phyloP scores from a whole-genome alignment of 2,329 filamentous ascomycete species.

The Periglandula ipomoeae region DNA sequence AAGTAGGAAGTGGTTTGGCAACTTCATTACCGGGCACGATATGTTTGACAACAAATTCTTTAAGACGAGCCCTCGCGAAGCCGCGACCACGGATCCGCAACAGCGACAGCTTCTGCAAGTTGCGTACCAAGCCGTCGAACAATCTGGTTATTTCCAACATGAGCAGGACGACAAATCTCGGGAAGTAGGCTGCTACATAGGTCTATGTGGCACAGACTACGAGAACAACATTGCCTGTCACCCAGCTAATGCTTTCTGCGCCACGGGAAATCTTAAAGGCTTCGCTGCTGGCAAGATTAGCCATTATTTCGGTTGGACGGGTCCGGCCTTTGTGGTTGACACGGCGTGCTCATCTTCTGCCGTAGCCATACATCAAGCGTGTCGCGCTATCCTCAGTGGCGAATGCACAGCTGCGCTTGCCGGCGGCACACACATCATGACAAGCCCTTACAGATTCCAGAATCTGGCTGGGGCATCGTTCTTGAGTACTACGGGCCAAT shows the following conservation, averaged over 20 bases:
- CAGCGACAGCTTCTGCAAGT: conserved; percentile 3
- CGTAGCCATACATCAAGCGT: conserved; percentile 5
- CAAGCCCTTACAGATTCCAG: conserved; percentile 12
- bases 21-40: conserved; percentile 51
- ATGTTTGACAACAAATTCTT: conserved; percentile 60
- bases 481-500: conserved; percentile 31
- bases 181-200: conserved; percentile 5
- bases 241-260: background rate
- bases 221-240: conserved; percentile 3
- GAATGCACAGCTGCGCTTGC: conserved; percentile 55
- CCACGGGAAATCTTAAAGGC: background rate
- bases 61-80: conserved; percentile 63
- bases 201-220: conserved; percentile 5
- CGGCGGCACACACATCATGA: conserved; percentile 49
- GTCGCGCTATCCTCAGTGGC: conserved; percentile 17
- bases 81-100: conserved; percentile 45
- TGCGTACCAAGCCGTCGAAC: background rate
- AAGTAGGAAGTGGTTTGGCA: conserved; percentile 1
- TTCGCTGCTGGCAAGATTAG: conserved; percentile 7
- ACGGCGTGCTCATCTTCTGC: conserved; percentile 7
- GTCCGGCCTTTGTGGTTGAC: conserved; percentile 7
- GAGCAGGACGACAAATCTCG: background rate
- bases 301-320: conserved; percentile 6
- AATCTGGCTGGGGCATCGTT: conserved; percentile 17
- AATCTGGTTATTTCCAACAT: background rate